A percentile compares a stretch with the other conserved stretches of the same genome.
These are phyloP conservation scores for Thuja plicata DNA, from an alignment of 83 land plant genomes.

Conservation along the genomic window DNA sequence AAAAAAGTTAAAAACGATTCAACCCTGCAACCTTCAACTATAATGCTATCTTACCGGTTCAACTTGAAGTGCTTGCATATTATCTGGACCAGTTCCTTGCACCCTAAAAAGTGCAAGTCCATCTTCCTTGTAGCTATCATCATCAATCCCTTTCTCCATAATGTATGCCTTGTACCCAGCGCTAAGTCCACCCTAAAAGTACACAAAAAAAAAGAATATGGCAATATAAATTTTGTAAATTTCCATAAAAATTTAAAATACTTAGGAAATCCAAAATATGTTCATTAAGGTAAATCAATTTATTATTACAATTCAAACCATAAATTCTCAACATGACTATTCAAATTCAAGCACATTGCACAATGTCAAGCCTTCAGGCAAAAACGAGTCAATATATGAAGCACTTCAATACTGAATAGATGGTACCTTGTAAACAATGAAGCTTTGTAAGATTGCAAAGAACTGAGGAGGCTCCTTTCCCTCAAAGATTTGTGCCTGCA, in stretches of 20 bases:
- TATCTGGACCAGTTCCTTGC: constrained; percentile 93
- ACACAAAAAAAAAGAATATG: not conserved
- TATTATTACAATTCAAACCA: not conserved
- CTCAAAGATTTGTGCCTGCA: constrained; percentile 79
- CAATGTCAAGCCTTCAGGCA: not conserved
- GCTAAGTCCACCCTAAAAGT: constrained; percentile 75
- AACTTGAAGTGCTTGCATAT: constrained; percentile 82
- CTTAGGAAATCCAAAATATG: not conserved
- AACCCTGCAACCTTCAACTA: not conserved
- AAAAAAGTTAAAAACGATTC: not conserved
- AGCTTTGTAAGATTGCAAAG: constrained; percentile 71
- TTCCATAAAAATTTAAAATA: not conserved
- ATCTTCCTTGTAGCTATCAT: constrained; percentile 79
- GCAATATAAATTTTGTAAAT: not conserved
- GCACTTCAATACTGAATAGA: not conserved
- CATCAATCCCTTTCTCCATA: constrained; percentile 56
- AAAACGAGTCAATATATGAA: not conserved
- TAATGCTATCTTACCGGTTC: constrained; percentile 36
- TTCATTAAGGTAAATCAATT: not conserved
- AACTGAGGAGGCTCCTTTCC: constrained; percentile 89
- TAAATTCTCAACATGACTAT: not conserved
- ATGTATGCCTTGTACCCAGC: constrained; percentile 69
- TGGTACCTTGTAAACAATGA: constrained; percentile 79
- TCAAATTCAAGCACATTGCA: not conserved
- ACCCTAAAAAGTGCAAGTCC: constrained; percentile 82